phyloP scores from a whole-genome alignment of 2,329 filamentous ascomycete species.

The Diplodia sapinea region DNA sequence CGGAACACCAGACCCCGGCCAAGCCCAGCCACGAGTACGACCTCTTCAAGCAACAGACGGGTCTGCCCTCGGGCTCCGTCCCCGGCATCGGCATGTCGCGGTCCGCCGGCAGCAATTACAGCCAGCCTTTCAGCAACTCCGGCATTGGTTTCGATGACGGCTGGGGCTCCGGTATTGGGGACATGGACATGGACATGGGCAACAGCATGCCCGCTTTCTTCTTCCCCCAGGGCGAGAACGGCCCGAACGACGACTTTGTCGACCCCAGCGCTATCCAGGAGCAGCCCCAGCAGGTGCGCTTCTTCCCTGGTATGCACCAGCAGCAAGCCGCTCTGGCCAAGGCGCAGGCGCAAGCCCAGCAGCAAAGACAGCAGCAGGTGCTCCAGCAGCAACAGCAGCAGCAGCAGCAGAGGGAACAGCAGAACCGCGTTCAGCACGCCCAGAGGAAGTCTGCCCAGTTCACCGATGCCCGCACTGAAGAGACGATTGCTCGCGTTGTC shows the following conservation, averaged over 20 bases:
- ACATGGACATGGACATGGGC: conserved; percentile 70
- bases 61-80: conserved; percentile 82
- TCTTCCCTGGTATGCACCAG: conserved; percentile 94
- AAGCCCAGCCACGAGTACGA: conserved; percentile 95
- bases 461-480: conserved; percentile 65
- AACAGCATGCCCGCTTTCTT: conserved; percentile 65
- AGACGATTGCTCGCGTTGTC: conserved; percentile 90
- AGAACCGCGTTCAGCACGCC: conserved; percentile 39
- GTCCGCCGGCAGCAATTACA: conserved; percentile 46
- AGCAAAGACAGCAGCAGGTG: conserved; percentile 64
- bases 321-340: conserved; percentile 70
- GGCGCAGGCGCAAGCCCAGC: conserved; percentile 44
- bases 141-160: conserved; percentile 71
- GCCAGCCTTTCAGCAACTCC: conserved; percentile 59
- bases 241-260: conserved; percentile 63
- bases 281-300: conserved; percentile 66
- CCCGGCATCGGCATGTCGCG: conserved; percentile 71
- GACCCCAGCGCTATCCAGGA: conserved; percentile 78
- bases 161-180: conserved; percentile 58
- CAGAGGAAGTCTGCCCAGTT: conserved; percentile 44
- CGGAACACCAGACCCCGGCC: conserved; percentile 65
- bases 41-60: conserved; percentile 93
- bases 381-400: conserved; percentile 49
- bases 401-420: conserved; percentile 44
- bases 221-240: conserved; percentile 57